phyloP scores from a whole-genome alignment of 129 eudicot genomes.

The Tanacetum coccineum region DNA sequence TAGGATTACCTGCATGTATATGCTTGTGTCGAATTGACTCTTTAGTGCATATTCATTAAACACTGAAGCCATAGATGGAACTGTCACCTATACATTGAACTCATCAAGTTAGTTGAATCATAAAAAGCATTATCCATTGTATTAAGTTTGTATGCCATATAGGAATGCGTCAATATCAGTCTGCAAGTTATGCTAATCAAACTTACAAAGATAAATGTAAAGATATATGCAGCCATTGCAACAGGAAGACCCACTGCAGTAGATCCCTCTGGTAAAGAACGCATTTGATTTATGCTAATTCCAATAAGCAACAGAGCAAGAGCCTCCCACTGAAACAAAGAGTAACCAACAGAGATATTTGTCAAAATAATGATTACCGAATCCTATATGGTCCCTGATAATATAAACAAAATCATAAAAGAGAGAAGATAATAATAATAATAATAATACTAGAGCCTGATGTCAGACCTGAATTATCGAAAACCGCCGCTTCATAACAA shows the following conservation, averaged over 20 bases:
- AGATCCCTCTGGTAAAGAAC: slow-evolving; percentile 82
- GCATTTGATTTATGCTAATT: slow-evolving; percentile 88
- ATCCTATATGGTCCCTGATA: background rate
- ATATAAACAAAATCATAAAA: background rate
- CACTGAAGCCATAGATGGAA: slow-evolving; percentile 99
- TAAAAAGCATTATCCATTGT: slow-evolving; percentile 16
- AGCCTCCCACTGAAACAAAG: slow-evolving; percentile 89
- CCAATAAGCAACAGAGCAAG: slow-evolving; percentile 97
- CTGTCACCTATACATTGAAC: slow-evolving; percentile 71
- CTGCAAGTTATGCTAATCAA: slow-evolving; percentile 18
- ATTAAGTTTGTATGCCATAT: slow-evolving; percentile 22
- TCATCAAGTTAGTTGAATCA: slow-evolving; percentile 23
- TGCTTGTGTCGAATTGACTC: slow-evolving; percentile 98
- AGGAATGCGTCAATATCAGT: slow-evolving; percentile 21
- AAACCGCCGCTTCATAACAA: slow-evolving; percentile 86
- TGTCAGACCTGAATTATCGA: slow-evolving; percentile 88
- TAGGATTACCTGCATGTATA: slow-evolving; percentile 87
- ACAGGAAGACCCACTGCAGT: slow-evolving; percentile 86
- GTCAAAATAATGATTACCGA: background rate
- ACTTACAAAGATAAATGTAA: slow-evolving; percentile 90
- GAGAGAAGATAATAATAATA: background rate
- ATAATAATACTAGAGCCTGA: background rate
- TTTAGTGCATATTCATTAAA: slow-evolving; percentile 97
- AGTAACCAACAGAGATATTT: background rate
- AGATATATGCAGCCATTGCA: slow-evolving; percentile 85